Percentiles rank a stretch among this genome's conserved stretches.
phyloP scores from a whole-genome alignment of 2,329 filamentous ascomycete genomes.

The Clonostachys sp. region DNA sequence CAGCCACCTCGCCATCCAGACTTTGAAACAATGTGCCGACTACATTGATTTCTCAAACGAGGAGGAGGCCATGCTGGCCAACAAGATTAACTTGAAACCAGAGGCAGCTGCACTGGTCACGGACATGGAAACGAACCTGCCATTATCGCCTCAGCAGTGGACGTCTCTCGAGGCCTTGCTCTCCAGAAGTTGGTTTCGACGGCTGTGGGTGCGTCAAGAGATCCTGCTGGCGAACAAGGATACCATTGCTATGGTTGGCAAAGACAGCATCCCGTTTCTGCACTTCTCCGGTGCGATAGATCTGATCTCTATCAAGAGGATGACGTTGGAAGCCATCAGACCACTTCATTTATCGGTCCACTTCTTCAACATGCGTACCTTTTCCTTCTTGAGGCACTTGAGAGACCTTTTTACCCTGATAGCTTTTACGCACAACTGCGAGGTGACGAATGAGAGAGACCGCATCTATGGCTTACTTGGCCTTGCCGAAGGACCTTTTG shows the following conservation, averaged over 20 bases:
- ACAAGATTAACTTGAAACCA: neutral
- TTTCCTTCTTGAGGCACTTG: neutral
- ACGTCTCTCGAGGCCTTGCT: neutral
- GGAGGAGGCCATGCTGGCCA: neutral
- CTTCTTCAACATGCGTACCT: neutral
- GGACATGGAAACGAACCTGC: neutral
- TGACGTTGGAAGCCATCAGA: neutral
- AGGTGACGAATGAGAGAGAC: constrained; percentile 10
- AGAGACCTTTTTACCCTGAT: constrained; percentile 6
- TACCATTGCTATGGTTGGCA: neutral
- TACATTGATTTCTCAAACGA: neutral
- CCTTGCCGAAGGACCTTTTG: constrained; percentile 2
- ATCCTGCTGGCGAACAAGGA: neutral
- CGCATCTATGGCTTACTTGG: constrained; percentile 14
- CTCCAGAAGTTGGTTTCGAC: constrained; percentile 1
- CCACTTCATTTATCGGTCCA: neutral
- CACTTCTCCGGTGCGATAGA: neutral
- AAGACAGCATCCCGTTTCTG: neutral
- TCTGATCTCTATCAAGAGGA: neutral
- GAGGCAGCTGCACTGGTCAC: neutral
- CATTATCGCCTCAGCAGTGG: neutral
- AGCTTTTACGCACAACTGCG: constrained; percentile 9
- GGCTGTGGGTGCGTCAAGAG: constrained; percentile 2
- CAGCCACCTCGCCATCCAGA: neutral
- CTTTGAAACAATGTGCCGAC: neutral